Conservation (phyloP, 2,329 filamentous ascomycete species). For the Fusarium veterinarium region DNA sequence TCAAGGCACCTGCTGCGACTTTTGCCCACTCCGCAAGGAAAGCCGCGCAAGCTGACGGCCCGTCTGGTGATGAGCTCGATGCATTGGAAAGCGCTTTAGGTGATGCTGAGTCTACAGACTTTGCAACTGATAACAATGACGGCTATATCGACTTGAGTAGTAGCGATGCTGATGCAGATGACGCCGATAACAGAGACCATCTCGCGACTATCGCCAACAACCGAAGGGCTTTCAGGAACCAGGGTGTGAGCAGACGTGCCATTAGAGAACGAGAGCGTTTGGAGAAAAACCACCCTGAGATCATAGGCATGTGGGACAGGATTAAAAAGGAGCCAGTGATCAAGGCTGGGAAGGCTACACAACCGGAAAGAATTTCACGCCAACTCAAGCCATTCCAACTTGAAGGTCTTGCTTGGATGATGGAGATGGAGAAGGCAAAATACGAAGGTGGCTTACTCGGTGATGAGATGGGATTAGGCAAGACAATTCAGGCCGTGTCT, state of each 20-base stretch:
- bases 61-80: slow-evolving; percentile 13
- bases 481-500: slow-evolving; percentile 97
- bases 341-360: slow-evolving; percentile 58
- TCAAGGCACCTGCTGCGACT: background rate
- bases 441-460: slow-evolving; percentile 93
- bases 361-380: slow-evolving; percentile 80
- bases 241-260: slow-evolving; percentile 42
- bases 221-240: slow-evolving; percentile 51
- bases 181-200: background rate
- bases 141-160: slow-evolving; percentile 1
- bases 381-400: slow-evolving; percentile 93
- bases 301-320: slow-evolving; percentile 86
- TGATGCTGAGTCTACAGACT: background rate
- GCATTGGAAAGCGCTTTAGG: background rate
- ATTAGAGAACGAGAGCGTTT: slow-evolving; percentile 72
- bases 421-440: slow-evolving; percentile 82
- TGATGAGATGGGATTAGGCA: slow-evolving; percentile 98
- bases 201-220: slow-evolving; percentile 37
- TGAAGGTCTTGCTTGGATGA: slow-evolving; percentile 95
- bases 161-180: slow-evolving; percentile 40
- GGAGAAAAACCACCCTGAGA: slow-evolving; percentile 79
- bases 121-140: background rate
- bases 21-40: background rate
- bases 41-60: background rate
- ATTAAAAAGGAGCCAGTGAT: slow-evolving; percentile 76